Evolutionary conservation across 108 stramenopile genomes (phyloP).

Genomic region (Phaeodactylum tricornutum): DNA sequence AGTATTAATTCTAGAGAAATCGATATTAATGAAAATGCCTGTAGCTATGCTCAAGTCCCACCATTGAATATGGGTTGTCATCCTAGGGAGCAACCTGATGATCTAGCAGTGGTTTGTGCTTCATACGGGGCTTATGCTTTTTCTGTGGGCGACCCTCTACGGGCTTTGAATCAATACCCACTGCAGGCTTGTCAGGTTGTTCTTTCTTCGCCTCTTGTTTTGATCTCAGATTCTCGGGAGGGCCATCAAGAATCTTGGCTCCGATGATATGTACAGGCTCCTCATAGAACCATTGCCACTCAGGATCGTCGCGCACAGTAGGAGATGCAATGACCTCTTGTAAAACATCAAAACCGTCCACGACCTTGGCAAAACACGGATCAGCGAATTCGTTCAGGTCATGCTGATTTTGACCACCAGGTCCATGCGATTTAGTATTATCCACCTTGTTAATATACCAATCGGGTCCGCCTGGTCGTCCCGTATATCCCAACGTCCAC

Average conservation of each 20-base stretch:
- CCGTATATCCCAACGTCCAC: conserved; percentile 78
- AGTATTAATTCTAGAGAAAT: too few relatives aligned
- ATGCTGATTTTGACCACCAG: conserved; percentile 68
- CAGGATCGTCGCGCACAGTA: neutral
- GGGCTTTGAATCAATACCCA: too few relatives aligned
- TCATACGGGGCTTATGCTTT: neutral
- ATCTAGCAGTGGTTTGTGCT: neutral
- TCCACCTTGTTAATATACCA: conserved; percentile 87
- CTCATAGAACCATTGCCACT: conserved; percentile 14
- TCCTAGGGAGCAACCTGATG: neutral
- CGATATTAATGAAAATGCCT: too few relatives aligned
- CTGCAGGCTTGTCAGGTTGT: too few relatives aligned
- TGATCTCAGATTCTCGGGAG: neutral
- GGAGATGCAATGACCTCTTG: conserved; percentile 5
- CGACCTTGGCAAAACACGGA: conserved; percentile 76
- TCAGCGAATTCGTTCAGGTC: conserved; percentile 76
- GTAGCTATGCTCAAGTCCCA: too few relatives aligned
- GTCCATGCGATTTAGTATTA: conserved; percentile 78
- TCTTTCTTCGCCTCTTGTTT: too few relatives aligned
- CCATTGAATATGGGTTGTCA: too few relatives aligned
- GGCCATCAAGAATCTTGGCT: conserved; percentile 20
- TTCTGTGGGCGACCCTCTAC: too few relatives aligned
- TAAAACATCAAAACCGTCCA: conserved; percentile 32
- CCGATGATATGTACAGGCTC: conserved; percentile 22
- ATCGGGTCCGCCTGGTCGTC: conserved; percentile 85